These are phyloP conservation scores for Colletotrichum somersetense DNA, from an alignment of 2,329 filamentous ascomycete species.

Conservation along the genomic window DNA sequence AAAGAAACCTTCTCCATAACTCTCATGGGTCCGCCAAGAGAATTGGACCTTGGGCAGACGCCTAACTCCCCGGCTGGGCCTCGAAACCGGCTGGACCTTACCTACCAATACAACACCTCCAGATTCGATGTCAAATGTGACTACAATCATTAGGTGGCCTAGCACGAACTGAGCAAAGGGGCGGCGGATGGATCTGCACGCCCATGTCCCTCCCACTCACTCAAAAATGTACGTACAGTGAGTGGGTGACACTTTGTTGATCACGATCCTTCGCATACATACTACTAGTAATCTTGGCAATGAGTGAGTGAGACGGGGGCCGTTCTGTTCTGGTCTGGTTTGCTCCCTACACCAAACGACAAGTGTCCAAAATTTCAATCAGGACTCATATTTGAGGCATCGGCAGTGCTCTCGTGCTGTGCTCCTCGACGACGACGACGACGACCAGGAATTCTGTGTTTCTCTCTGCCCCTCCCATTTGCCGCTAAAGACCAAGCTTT, in stretches of 20 bases:
- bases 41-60: constrained; percentile 4
- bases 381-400: too few species aligned
- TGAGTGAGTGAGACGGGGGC: too few species aligned
- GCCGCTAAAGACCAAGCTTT: background rate
- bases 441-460: background rate
- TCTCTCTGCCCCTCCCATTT: too few species aligned
- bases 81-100: background rate
- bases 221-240: background rate
- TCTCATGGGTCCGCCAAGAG: background rate
- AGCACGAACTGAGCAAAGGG: background rate
- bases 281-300: too few species aligned
- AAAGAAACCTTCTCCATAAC: background rate
- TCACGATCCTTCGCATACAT: background rate
- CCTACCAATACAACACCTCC: background rate
- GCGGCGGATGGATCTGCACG: background rate
- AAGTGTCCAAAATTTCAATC: too few species aligned
- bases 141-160: background rate
- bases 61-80: background rate
- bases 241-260: too few species aligned
- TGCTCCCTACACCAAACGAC: too few species aligned
- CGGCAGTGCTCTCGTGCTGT: background rate
- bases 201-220: background rate
- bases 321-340: too few species aligned
- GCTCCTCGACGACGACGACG: too few species aligned
- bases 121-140: background rate